These are phyloP conservation scores for Coemansia furcata DNA, from an alignment of 192 early-diverging fungal species.

Conservation along the genomic window DNA sequence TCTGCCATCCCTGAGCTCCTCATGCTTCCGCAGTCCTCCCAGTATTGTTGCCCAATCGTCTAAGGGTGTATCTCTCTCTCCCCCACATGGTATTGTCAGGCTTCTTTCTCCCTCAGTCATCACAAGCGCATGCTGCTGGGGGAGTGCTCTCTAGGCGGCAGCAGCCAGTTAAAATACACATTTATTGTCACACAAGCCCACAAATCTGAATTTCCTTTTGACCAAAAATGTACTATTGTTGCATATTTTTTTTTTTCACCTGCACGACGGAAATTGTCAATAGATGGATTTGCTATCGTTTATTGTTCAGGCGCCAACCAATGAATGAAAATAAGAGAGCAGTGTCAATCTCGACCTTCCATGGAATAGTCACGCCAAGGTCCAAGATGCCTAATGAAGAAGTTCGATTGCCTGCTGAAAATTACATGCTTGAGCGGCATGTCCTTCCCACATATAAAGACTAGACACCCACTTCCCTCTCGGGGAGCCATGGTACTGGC, in stretches of 20 bases:
- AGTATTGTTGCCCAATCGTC: neutral
- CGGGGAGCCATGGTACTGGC: neutral
- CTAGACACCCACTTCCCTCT: neutral
- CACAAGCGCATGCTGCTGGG: too few species aligned
- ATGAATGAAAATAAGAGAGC: neutral
- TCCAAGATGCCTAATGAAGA: too few species aligned
- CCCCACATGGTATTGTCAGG: neutral
- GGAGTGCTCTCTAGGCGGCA: too few species aligned
- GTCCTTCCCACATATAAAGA: neutral
- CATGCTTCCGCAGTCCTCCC: neutral
- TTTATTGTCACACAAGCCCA: neutral
- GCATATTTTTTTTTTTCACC: neutral
- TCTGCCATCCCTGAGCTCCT: neutral
- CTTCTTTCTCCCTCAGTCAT: too few species aligned
- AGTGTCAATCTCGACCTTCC: neutral
- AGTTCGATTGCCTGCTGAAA: constrained; percentile 1
- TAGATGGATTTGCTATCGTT: neutral
- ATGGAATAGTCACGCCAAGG: neutral
- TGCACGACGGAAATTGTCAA: neutral
- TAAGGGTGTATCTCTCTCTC: neutral
- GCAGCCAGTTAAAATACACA: neutral
- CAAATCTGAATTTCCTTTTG: neutral
- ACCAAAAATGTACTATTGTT: neutral
- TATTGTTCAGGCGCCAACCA: neutral
- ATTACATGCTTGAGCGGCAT: neutral